phyloP scores from a whole-genome alignment of 495 filamentous ascomycete species.

The Talaromyces wortmannii region DNA sequence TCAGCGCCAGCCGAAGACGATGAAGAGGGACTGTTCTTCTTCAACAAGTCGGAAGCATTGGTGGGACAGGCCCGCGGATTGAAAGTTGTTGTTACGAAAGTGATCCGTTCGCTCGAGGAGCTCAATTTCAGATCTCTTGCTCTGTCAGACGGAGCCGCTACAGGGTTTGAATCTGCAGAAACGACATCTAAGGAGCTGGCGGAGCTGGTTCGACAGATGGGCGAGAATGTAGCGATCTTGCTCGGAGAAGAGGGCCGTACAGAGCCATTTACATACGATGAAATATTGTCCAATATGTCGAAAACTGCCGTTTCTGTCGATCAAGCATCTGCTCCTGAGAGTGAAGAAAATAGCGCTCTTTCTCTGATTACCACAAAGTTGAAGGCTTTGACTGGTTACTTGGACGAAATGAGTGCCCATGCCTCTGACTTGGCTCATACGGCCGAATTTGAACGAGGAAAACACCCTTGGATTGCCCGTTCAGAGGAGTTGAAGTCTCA shows the following conservation, averaged over 20 bases:
- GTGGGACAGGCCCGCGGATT: conserved; percentile 70
- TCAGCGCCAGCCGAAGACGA: conserved; percentile 32
- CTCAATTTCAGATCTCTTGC: conserved; percentile 71
- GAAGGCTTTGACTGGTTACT: conserved; percentile 51
- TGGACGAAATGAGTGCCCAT: conserved; percentile 67
- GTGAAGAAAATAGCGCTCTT: conserved; percentile 54
- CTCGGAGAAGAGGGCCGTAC: conserved; percentile 70
- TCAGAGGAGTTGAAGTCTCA: conserved; percentile 69
- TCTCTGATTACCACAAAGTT: conserved; percentile 61
- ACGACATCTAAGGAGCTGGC: conserved; percentile 58
- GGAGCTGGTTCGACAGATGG: conserved; percentile 57
- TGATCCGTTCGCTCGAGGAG: conserved; percentile 69
- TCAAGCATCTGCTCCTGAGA: conserved; percentile 19
- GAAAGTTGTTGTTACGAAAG: conserved; percentile 80
- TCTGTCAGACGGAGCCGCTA: conserved; percentile 48
- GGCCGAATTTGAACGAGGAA: conserved; percentile 72
- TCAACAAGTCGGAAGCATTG: conserved; percentile 64
- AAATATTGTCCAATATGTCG: conserved; percentile 56
- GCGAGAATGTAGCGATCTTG: conserved; percentile 54
- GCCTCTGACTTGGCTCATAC: conserved; percentile 72
- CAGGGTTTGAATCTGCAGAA: conserved; percentile 56
- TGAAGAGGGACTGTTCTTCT: conserved; percentile 59
- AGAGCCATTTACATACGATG: conserved; percentile 56
- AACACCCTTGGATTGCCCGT: conserved; percentile 78
- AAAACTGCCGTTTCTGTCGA: conserved; percentile 37